Evolutionary conservation across 2,329 filamentous ascomycete species (phyloP).

Genomic region (Beauveria brongniartii): DNA sequence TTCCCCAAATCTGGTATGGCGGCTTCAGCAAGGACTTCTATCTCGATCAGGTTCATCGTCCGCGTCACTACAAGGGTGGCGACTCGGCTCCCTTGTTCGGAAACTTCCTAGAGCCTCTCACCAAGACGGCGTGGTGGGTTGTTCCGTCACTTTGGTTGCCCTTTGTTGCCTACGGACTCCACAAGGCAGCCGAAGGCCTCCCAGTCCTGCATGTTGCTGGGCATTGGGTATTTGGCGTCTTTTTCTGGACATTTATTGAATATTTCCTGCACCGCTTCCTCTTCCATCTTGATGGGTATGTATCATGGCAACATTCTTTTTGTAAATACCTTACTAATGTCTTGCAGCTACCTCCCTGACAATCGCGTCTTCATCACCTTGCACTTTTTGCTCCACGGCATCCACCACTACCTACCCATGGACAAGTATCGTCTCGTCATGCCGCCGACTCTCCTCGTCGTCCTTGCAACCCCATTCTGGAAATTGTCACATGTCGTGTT

Average conservation of each 20-base stretch:
- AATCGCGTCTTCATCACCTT: constrained; percentile 78
- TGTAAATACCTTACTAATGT: constrained; percentile 20
- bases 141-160: constrained; percentile 81
- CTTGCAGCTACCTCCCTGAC: constrained; percentile 70
- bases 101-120: constrained; percentile 97
- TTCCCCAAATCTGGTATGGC: constrained; percentile 81
- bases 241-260: constrained; percentile 83
- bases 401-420: constrained; percentile 99
- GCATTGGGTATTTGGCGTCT: constrained; percentile 65
- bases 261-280: constrained; percentile 83
- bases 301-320: constrained; percentile 14
- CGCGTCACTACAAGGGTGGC: constrained; percentile 90
- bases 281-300: constrained; percentile 89
- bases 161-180: constrained; percentile 64
- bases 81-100: constrained; percentile 90
- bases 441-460: constrained; percentile 82
- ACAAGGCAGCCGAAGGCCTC: constrained; percentile 55
- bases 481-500: constrained; percentile 78
- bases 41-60: constrained; percentile 89
- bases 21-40: constrained; percentile 96
- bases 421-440: constrained; percentile 95
- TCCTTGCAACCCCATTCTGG: constrained; percentile 85
- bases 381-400: constrained; percentile 91
- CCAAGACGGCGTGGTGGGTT: constrained; percentile 90
- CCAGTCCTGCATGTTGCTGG: constrained; percentile 36